Evolutionary conservation across 805 yeast species (phyloP), one percentile per base, ranked within the genome.

Genomic region (Debaryomyces prosopidis): DNA sequence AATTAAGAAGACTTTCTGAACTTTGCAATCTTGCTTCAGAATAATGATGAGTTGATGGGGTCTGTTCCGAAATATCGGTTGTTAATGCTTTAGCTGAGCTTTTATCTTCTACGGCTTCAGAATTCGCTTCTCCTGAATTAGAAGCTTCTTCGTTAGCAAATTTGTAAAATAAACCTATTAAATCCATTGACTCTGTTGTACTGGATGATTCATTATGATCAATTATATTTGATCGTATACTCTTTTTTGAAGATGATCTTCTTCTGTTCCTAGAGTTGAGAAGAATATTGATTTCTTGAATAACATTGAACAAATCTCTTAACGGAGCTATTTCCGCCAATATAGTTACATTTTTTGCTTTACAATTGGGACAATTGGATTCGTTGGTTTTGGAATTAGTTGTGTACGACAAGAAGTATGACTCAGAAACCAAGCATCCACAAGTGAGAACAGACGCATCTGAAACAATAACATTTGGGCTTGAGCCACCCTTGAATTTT

Each of bases 341-440:
- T 3, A 70, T 30, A 7, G 46, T 36, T 3, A 58, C 69, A 11
- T 53, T 50, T 3, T 9, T 41, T 1, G 46, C 27, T 6, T 42
- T 36, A 47, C 74, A 69, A 6, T 40, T 53, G 4, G 64, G 65
- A 42, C 75, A 70, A 1, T 16, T 26, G 2, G 46, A 40, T 1
- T 44, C 14, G 4, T n/a, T 12, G 4, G 32, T 14, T 3, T 12
- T 16, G 16, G 20, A 32, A n/a, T 20, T 26, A 35, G 32, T 36
- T 27, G 32, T 40, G 10, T 35, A 32, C 14, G 47, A 39, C 23
- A 33, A 16, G 43, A 70, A 71, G 16, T 39, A 51, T 0, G 57
- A 42, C 47, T 71, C 76, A 2, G 74, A 68, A 2, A 59, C 65
- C 23, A 72, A 53, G 51, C 77, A 72, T 2, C 76, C 76, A 52